phyloP scores from a whole-genome alignment of 441 rosid genomes.

The Pelargonium australe region DNA sequence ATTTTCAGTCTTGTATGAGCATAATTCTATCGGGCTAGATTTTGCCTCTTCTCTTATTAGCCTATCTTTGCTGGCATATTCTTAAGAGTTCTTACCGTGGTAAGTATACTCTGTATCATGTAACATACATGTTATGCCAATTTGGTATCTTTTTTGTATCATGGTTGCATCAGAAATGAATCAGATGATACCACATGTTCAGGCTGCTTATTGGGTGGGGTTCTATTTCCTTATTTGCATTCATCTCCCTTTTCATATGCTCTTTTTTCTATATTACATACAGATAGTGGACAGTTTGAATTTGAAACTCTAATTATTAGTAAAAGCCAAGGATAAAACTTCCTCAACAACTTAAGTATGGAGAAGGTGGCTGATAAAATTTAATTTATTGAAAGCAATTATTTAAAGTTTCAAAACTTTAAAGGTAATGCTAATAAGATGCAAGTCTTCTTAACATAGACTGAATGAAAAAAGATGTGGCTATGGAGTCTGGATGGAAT shows the following conservation, averaged over 20 bases:
- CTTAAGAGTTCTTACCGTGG: background rate
- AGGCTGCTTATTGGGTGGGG: constrained; percentile 6
- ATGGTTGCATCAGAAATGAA: background rate
- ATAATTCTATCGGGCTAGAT: constrained; percentile 5
- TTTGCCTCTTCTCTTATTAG: background rate
- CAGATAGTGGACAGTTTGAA: background rate
- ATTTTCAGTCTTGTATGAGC: background rate
- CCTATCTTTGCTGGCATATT: background rate
- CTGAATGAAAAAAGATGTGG: background rate
- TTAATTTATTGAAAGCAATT: background rate
- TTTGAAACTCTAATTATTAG: background rate
- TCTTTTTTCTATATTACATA: background rate
- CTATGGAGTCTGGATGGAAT: constrained; percentile 1
- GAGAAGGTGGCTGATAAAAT: background rate
- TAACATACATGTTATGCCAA: background rate
- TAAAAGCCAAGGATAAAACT: background rate
- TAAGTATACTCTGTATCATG: background rate
- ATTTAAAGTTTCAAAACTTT: background rate
- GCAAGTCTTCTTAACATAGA: constrained; percentile 1
- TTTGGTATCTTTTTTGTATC: background rate
- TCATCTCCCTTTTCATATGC: background rate
- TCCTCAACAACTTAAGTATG: background rate
- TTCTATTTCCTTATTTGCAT: background rate
- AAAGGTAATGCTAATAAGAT: background rate
- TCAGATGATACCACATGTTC: background rate